Evolutionary conservation across 1,284 basidiomycete species (phyloP), one percentile per base, ranked within the genome.

Genomic region (Ceratobasidium sp.): DNA sequence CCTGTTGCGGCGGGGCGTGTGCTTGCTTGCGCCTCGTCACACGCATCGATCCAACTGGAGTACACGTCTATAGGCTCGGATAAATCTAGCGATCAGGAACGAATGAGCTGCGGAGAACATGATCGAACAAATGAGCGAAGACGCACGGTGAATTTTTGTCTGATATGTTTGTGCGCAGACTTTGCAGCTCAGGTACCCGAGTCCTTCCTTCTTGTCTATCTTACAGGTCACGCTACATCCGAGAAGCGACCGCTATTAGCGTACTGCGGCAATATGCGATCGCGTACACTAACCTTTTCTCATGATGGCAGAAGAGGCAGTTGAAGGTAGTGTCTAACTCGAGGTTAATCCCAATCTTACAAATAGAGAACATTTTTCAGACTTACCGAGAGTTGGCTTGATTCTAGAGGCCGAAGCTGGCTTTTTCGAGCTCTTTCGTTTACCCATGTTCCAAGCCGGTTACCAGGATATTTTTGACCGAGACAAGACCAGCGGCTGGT

Each of bases 31-130:
- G 94, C 94, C 26, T 93, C 92, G 83, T 96, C 94, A 26, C 94
- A 94, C 62, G 95, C 94, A 84, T 96, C 95, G 80, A 96, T 95
- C 95, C 95, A 96, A 82, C 95, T 93, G 12, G 94, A 94, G 84
- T 96, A 96, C 40, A 96, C 94, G 84, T 96, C 95, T 79, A 96
- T 92, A 6, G 95, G 91, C 81, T 96, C 95, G 0, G 94, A 95
- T 66, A 96, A 87, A 82, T 96, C 94, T 92, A 80, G 70, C 33
- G 80, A 77, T 81, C 78, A 80, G 64, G 81, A 81, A 13, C 26
- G 46, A 81, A 81, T 77, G 81, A 82, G 64, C 82, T 82, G 69
- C 57, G 48, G 28, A 46, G 33, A 65, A 64, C 59, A 54, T 50
- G n/a, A 54, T 48, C 12, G 26, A 59, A 54, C 46, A 26, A 46